Evolutionary conservation across 2,329 filamentous ascomycete genomes (phyloP), one percentile per base, ranked within the genome.

Genomic region (Xylariaceae sp.): DNA sequence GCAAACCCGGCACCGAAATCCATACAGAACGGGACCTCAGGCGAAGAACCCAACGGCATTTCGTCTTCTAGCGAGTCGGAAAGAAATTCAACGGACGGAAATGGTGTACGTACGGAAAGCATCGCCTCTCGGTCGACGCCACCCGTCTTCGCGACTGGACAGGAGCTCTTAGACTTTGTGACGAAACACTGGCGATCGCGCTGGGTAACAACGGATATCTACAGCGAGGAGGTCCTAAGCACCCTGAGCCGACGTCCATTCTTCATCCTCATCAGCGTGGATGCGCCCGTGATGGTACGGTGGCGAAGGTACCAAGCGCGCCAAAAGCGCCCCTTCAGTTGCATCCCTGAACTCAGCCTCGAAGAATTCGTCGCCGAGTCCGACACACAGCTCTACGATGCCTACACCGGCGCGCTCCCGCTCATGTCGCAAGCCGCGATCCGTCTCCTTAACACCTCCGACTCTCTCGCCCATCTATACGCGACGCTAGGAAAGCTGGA

Each of bases 181-280:
- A 97, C 93, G 2, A 84, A 85, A 72, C 79, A 85, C 72, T 99
- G 94, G 94, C 85, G 83, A 64, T 82, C 87, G 59, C 85, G 87
- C 57, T 99, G 89, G 83, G 90, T 97, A 13, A 94, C 88, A 2
- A 94, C 89, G 2, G 88, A 94, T 70, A 86, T 97, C 63, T 84
- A 86, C 76, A 85, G 87, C 66, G 88, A 92, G 66, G 73, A 74
- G 2, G 82, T 88, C 6, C 82, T 96, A 3, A 90, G 97, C 67
- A 81, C 86, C 23, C 85, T 97, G 54, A 77, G 87, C 61, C 82
- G 87, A 17, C 84, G 94, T 6, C 94, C 94, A 0, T 97, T 96
- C 78, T 97, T 97, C 79, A 82, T 99, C 53, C 84, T 97, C 39
- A 80, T 99, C 70, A 93, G 90, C 72, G 86, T 97, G 52, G 93